Percentiles rank a stretch among this genome's conserved stretches.
These are phyloP conservation scores for Fusarium sp. DNA, from an alignment of 2,329 filamentous ascomycete genomes.

Conservation along the genomic window DNA sequence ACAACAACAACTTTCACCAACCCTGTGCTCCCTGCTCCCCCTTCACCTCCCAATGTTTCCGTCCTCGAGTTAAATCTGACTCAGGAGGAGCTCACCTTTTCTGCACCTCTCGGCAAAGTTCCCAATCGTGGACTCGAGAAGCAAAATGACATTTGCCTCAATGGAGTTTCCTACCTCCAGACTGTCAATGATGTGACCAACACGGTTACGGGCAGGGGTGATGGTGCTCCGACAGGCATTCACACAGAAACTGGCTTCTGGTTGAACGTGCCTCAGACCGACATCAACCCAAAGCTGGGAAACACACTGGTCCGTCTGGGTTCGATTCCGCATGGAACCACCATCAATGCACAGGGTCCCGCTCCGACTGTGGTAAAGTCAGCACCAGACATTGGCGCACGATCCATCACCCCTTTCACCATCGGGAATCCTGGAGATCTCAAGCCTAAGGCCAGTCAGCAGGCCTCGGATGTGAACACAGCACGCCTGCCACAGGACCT, in stretches of 20 bases:
- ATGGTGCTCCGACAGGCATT: constrained; percentile 1
- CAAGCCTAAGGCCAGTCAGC: neutral
- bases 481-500: constrained; percentile 12
- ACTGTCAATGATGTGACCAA: constrained; percentile 21
- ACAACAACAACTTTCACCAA: constrained; percentile 6
- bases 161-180: constrained; percentile 10
- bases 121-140: constrained; percentile 8
- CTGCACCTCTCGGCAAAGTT: neutral
- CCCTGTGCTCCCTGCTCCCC: constrained; percentile 6
- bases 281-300: neutral
- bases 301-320: constrained; percentile 10
- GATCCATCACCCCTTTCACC: constrained; percentile 2
- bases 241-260: constrained; percentile 14
- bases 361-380: neutral
- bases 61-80: constrained; percentile 11
- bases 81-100: neutral
- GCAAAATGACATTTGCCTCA: constrained; percentile 14
- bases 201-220: neutral
- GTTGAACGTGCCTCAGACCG: constrained; percentile 7
- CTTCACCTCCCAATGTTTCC: constrained; percentile 8
- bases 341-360: constrained; percentile 5
- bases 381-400: neutral
- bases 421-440: neutral
- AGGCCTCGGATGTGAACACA: neutral
- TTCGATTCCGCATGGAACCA: constrained; percentile 13